Evolutionary conservation across 805 yeast species (phyloP), one percentile per base, ranked within the genome.

Genomic region (Metschnikowia lachancei): DNA sequence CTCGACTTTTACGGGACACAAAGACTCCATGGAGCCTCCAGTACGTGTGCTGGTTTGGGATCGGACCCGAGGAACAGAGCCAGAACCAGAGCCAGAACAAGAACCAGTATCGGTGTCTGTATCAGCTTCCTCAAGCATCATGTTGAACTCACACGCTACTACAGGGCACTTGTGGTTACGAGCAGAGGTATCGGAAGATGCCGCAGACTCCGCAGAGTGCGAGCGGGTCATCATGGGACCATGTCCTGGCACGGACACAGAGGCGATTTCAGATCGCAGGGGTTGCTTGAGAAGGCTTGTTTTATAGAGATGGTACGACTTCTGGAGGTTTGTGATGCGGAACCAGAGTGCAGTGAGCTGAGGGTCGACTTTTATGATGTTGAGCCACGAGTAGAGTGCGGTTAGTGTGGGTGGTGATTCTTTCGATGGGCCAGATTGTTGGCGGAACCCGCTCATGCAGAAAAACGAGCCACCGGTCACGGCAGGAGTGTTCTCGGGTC

Each of bases 321-420:
- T 70, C 51, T 71, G 77, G 47, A 72, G 56, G 41, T 62, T 66
- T 28, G 70, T 67, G 49, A 72, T 70, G 39, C 65, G 67, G 45
- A 55, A 62, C 77, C 77, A 72, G 37, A 72, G 59, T 3, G 63
- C 56, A 14, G 74, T 66, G 32, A 72, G 59, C 36, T 68, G 70
- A 0, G 73, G 73, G 51, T 72, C 77, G 14, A 70, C 43, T 41
- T 62, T 63, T 44, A 72, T 58, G 17, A 68, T 47, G 57, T 67
- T 70, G 41, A 67, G 59, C 77, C 76, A 72, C 19, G 68, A 60
- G 58, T 64, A 69, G 2, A 63, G 56, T 41, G 60, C 60, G n/a
- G 59, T 52, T 14, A 43, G 29, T 9, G 51, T 35, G 13, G 34
- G 32, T 4, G 32, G 11, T n/a, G 32, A 7, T 29, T 29, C 32